These are phyloP conservation scores for Trichoderma simmonsii DNA, from an alignment of 2,329 filamentous ascomycete genomes.

Conservation along the genomic window DNA sequence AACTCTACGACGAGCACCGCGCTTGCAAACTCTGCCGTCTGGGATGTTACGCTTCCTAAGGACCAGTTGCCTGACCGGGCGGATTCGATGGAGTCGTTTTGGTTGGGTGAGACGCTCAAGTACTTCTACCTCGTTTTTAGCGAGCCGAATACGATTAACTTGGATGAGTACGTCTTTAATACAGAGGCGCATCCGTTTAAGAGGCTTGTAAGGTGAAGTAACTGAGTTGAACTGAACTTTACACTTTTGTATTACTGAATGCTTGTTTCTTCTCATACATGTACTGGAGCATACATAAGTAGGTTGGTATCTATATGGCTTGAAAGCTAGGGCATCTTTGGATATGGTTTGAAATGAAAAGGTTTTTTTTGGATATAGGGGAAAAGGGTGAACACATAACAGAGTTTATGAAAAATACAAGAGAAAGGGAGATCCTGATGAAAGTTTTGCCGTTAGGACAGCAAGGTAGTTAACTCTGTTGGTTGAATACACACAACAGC, in stretches of 20 bases:
- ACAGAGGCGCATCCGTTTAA: conserved; percentile 51
- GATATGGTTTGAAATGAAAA: not conserved
- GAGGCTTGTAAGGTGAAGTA: conserved; percentile 44
- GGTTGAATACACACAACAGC: not conserved
- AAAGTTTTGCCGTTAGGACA: not conserved
- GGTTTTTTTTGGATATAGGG: not conserved
- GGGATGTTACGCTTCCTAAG: conserved; percentile 33
- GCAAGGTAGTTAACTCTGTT: not conserved
- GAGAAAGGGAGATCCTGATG: not conserved
- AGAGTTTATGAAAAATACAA: not conserved
- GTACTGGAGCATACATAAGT: not conserved
- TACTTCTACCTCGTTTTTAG: conserved; percentile 72
- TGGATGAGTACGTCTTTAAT: conserved; percentile 67
- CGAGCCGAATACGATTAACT: conserved; percentile 57
- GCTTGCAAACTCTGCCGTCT: conserved; percentile 48
- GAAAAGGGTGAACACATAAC: not conserved
- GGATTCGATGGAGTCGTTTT: conserved; percentile 69
- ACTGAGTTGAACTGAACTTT: not conserved
- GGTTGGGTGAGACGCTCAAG: conserved; percentile 71
- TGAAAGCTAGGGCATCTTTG: not conserved
- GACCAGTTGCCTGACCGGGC: conserved; percentile 35
- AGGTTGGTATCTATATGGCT: not conserved
- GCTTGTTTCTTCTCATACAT: not conserved
- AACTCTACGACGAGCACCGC: conserved; percentile 45
- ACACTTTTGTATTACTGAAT: not conserved